phyloP scores from a whole-genome alignment of 2,329 filamentous ascomycete species.

The Venturia aucupariae region DNA sequence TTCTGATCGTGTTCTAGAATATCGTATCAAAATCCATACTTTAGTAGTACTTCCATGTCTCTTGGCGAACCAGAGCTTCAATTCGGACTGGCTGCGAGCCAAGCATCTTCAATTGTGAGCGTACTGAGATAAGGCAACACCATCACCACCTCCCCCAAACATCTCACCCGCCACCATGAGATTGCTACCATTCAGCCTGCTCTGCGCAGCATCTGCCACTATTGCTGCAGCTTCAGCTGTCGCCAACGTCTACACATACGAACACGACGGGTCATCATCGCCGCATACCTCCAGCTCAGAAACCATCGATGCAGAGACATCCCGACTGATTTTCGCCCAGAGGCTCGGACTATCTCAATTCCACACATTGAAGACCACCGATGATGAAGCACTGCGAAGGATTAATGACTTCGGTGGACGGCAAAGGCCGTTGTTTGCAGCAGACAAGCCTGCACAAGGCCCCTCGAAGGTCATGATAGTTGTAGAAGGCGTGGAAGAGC shows the following conservation, averaged over 20 bases:
- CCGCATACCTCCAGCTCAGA: slow-evolving; percentile 3
- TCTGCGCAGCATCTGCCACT: slow-evolving; percentile 22
- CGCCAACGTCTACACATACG: slow-evolving; percentile 30
- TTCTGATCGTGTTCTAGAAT: too few species aligned
- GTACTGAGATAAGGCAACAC: background rate
- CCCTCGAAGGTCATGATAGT: slow-evolving; percentile 27
- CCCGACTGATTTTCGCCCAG: slow-evolving; percentile 42
- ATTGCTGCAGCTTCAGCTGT: slow-evolving; percentile 21
- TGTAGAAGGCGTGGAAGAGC: slow-evolving; percentile 31
- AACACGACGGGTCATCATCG: slow-evolving; percentile 13
- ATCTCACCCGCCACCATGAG: slow-evolving; percentile 29
- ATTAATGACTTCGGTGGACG: slow-evolving; percentile 38
- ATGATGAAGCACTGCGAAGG: slow-evolving; percentile 33
- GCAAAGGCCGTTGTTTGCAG: slow-evolving; percentile 32
- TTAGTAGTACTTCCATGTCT: too few species aligned
- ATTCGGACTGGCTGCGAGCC: background rate
- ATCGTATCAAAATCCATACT: too few species aligned
- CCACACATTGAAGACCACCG: slow-evolving; percentile 33
- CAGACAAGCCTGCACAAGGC: slow-evolving; percentile 8
- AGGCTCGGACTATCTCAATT: slow-evolving; percentile 41
- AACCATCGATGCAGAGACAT: slow-evolving; percentile 29
- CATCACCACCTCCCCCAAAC: slow-evolving; percentile 6
- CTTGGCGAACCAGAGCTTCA: background rate
- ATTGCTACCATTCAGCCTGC: slow-evolving; percentile 34
- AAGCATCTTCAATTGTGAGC: background rate